Evolutionary conservation across 148 eudicot genomes (phyloP).

Genomic region (Rhododendron vialii): DNA sequence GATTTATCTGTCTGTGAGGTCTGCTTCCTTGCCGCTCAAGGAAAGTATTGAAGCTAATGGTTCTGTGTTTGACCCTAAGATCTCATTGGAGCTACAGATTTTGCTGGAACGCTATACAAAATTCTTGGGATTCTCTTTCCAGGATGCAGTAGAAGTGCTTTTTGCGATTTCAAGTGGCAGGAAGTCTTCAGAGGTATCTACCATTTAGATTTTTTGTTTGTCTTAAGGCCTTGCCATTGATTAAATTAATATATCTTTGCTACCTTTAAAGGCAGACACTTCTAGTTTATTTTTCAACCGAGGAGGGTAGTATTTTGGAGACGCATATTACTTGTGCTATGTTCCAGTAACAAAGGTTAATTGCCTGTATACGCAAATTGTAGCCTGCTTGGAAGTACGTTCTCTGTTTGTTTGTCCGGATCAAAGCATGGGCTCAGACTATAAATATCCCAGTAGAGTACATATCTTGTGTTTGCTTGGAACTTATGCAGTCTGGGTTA

Average conservation of each 20-base stretch:
- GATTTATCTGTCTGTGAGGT: constrained; percentile 72
- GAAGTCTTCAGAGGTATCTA: constrained; percentile 49
- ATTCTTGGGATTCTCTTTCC: constrained; percentile 59
- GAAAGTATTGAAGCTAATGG: constrained; percentile 59
- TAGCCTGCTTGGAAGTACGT: background rate
- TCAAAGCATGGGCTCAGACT: background rate
- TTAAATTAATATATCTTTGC: background rate
- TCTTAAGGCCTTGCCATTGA: background rate
- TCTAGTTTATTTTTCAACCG: background rate
- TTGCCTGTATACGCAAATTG: background rate
- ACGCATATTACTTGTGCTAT: background rate
- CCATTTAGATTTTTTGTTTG: constrained; percentile 1
- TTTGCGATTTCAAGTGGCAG: constrained; percentile 49
- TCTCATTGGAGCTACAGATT: constrained; percentile 53
- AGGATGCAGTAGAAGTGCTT: constrained; percentile 61
- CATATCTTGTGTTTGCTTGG: background rate
- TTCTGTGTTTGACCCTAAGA: constrained; percentile 36
- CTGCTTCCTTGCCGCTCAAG: constrained; percentile 68
- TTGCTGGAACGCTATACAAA: constrained; percentile 71
- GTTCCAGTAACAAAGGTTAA: background rate
- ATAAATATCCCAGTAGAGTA: background rate
- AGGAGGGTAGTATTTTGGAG: background rate
- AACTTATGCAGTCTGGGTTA: background rate
- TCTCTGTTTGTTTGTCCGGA: background rate
- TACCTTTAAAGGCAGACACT: background rate